phyloP scores from a whole-genome alignment of 2,329 filamentous ascomycete genomes.

The Grosmannia serpens region DNA sequence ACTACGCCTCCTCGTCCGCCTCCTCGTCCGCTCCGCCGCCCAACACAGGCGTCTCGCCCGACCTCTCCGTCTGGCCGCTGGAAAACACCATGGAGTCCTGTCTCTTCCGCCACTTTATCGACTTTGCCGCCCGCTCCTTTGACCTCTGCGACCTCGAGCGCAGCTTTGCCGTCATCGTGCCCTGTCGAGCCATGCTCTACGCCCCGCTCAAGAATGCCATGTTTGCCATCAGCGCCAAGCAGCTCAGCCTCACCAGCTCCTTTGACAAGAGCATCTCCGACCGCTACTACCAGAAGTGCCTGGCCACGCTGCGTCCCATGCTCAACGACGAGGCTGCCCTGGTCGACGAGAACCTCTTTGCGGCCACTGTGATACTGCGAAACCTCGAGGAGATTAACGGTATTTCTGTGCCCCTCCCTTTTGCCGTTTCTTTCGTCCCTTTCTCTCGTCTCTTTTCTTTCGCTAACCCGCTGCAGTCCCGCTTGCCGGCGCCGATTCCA shows the following conservation, averaged over 20 bases:
- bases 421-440: neutral
- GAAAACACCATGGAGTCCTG: neutral
- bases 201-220: neutral
- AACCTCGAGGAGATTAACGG: slow-evolving; percentile 1
- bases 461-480: neutral
- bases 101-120: neutral
- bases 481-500: neutral
- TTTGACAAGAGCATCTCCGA: neutral
- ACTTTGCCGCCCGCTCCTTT: neutral
- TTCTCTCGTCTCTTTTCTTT: neutral
- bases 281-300: neutral
- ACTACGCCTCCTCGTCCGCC: too few species aligned
- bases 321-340: neutral
- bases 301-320: neutral
- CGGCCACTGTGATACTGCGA: slow-evolving; percentile 3
- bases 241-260: neutral
- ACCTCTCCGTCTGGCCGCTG: neutral
- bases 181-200: neutral
- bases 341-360: slow-evolving; percentile 5
- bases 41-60: neutral
- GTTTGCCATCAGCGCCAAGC: neutral
- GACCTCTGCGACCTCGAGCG: neutral
- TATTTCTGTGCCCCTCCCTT: neutral
- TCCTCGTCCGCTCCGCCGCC: too few species aligned
- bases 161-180: neutral